phyloP scores from a whole-genome alignment of 2,329 filamentous ascomycete species.

The Emericellopsis atlantica region DNA sequence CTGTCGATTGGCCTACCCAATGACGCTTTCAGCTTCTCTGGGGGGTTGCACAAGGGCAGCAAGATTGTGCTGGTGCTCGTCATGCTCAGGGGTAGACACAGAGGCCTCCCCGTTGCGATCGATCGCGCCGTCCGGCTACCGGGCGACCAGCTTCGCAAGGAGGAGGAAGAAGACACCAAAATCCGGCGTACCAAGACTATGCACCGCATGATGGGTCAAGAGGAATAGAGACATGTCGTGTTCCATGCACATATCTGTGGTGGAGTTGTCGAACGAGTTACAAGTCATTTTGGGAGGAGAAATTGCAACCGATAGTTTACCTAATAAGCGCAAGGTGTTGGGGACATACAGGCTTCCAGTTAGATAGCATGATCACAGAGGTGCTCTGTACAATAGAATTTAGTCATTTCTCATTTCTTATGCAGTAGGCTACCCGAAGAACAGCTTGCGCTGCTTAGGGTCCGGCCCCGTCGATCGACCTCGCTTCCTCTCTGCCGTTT shows the following conservation, averaged over 20 bases:
- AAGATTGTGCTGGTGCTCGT: slow-evolving; percentile 47
- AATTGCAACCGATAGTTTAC: not conserved
- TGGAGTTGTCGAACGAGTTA: not conserved
- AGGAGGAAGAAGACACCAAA: slow-evolving; percentile 17
- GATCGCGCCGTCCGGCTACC: slow-evolving; percentile 39
- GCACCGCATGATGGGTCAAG: slow-evolving; percentile 12
- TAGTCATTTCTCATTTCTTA: slow-evolving; percentile 17
- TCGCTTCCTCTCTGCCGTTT: slow-evolving; percentile 22
- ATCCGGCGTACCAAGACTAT: slow-evolving; percentile 14
- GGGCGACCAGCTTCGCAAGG: slow-evolving; percentile 13
- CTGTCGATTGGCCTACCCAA: slow-evolving; percentile 42
- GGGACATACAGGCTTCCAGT: not conserved
- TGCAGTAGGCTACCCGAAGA: slow-evolving; percentile 27
- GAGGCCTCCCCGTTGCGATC: slow-evolving; percentile 42
- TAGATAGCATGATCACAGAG: not conserved
- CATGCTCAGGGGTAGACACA: slow-evolving; percentile 42
- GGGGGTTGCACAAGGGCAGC: slow-evolving; percentile 38
- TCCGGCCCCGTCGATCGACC: slow-evolving; percentile 21
- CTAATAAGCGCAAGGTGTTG: not conserved
- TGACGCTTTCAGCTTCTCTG: slow-evolving; percentile 40
- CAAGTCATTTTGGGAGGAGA: not conserved
- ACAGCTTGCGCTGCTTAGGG: slow-evolving; percentile 38
- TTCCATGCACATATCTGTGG: not conserved
- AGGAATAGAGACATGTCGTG: slow-evolving; percentile 5
- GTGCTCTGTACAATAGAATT: slow-evolving; percentile 29